phyloP scores from a whole-genome alignment of 1,284 basidiomycete genomes.

The Ceratobasidium sp. region DNA sequence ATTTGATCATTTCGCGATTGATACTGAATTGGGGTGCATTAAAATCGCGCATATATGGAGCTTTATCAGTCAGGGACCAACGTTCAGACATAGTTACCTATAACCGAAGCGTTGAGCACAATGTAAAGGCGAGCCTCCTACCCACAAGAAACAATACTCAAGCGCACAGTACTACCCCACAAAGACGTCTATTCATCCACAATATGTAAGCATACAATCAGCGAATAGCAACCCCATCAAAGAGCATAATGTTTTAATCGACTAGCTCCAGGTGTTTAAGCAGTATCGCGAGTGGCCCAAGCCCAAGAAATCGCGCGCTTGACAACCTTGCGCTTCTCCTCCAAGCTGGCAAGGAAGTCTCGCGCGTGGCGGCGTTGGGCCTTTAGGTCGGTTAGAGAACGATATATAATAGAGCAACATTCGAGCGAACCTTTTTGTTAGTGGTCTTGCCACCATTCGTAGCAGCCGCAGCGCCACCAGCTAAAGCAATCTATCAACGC shows the following conservation, averaged over 20 bases:
- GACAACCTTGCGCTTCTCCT: constrained; percentile 11
- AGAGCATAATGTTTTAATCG: not conserved
- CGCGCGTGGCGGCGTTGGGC: constrained; percentile 22
- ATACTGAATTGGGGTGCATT: no score
- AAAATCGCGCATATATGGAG: no score
- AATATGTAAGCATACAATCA: constrained; percentile 3
- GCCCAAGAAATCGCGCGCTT: constrained; percentile 3
- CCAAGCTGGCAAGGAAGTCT: constrained; percentile 29
- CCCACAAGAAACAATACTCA: not conserved
- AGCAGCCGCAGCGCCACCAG: not conserved
- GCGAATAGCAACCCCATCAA: not conserved
- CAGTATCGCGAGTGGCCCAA: constrained; percentile 22
- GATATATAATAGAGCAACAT: not conserved
- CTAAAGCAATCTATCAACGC: not conserved
- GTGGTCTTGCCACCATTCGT: not conserved
- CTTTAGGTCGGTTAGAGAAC: not conserved
- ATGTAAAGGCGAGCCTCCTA: no score
- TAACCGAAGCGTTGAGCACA: no score
- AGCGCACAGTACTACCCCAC: constrained; percentile 12
- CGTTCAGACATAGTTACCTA: no score
- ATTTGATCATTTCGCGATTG: no score
- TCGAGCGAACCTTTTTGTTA: constrained; percentile 1
- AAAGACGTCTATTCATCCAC: constrained; percentile 1
- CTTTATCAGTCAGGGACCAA: no score
- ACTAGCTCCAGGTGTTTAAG: not conserved